phyloP scores from a whole-genome alignment of 345 rosid species.

The Corymbia maculata region DNA sequence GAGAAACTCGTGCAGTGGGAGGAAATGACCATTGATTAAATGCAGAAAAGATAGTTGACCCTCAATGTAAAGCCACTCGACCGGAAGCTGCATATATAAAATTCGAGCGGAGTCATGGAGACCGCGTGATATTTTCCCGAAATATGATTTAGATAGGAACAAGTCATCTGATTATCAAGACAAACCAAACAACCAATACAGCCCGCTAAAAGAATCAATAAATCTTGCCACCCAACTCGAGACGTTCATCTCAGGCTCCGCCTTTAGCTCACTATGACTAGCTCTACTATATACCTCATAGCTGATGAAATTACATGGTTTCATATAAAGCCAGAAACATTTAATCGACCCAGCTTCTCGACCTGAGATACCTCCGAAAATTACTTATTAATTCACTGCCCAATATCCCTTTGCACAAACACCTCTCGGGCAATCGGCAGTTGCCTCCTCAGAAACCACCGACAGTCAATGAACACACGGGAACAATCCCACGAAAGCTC shows the following conservation, averaged over 20 bases:
- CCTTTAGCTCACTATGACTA: neutral
- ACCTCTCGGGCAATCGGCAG: neutral
- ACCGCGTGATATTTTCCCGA: neutral
- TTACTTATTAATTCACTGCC: neutral
- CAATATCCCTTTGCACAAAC: neutral
- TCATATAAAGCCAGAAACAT: neutral
- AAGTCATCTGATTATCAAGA: neutral
- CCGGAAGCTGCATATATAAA: neutral
- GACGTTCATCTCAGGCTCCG: neutral
- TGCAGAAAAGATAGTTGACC: neutral
- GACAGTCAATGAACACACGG: neutral
- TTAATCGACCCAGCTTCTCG: neutral
- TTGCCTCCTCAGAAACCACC: neutral
- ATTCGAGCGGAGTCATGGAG: neutral
- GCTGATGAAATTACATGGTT: neutral
- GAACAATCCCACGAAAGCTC: neutral
- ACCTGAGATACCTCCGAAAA: neutral
- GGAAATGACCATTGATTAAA: neutral
- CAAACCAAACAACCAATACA: neutral
- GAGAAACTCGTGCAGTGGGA: neutral
- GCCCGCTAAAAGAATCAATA: neutral
- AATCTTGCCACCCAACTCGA: neutral
- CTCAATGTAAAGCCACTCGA: neutral
- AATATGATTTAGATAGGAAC: neutral
- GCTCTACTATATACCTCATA: neutral